Evolutionary conservation across 2,329 filamentous ascomycete genomes (phyloP), one percentile per base, ranked within the genome.

Genomic region (Pseudopyricularia cyperi): DNA sequence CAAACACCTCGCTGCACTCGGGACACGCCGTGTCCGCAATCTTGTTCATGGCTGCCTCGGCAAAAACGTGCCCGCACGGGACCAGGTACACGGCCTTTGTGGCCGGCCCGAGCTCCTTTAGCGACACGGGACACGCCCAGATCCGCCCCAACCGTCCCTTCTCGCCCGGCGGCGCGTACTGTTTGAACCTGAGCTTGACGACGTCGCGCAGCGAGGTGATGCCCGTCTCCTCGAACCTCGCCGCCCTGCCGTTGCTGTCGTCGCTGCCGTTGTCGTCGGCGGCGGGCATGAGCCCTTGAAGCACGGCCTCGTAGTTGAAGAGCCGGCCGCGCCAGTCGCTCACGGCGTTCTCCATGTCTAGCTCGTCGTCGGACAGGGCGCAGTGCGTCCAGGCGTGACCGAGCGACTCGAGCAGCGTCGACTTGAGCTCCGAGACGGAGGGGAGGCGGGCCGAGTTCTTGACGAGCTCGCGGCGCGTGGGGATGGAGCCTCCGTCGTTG

Each of bases 401-500:
- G 63, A 93, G 84, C 42, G 87, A 86, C 67, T 96, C 91, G 63
- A 85, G 82, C 58, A 85, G 85, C 8, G 86, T 85, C 57, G 93
- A 89, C 71, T 97, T 97, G 53, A 95, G 72, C 71, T 97, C 86
- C 47, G 87, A 83, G 28, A 88, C 78, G 33, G 87, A 94, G 22
- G 86, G 87, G 50, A 82, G 78, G 60, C 88, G 86, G 42, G 90
- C 89, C 28, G 90, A 89, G 67, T 91, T 85, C 69, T 95, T 95
- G 66, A 98, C 93, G 46, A 98, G 87, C 68, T 98, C 94, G 63
- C 89, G 86, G 32, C 94, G 87, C 57, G 86, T 97, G 5, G 93
- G 93, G 59, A 98, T 98, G 59, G 88, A 91, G 65, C 93, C 93
- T 60, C 93, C 93, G 66, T 98, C 93, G 71, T 98, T 98, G 65